phyloP scores from a whole-genome alignment of 306 rosid species.

The Pueraria montana region DNA sequence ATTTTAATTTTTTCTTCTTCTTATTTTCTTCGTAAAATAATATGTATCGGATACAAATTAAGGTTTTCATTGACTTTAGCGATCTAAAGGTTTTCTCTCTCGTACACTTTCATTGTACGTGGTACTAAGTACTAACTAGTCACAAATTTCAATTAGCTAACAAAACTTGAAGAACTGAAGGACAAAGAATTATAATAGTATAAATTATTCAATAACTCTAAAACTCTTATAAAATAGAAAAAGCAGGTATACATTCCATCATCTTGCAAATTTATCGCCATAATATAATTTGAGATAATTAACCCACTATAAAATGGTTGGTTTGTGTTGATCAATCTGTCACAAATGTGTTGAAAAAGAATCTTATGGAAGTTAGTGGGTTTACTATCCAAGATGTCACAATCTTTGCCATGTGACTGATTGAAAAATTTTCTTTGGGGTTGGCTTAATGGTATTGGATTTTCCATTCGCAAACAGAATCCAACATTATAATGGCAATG shows the following conservation, averaged over 20 bases:
- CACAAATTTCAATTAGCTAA: not conserved
- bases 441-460: constrained; percentile 45
- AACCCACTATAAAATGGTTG: constrained; percentile 46
- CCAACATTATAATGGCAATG: constrained; percentile 36
- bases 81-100: not conserved
- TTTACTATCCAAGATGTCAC: constrained; percentile 51
- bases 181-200: not conserved
- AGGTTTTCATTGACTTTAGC: not conserved
- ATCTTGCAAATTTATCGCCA: constrained; percentile 38
- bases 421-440: constrained; percentile 44
- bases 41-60: not conserved
- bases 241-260: constrained; percentile 26
- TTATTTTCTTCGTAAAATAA: not conserved
- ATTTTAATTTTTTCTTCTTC: too few relatives aligned
- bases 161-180: not conserved
- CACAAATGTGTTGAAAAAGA: constrained; percentile 48
- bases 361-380: constrained; percentile 48
- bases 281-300: constrained; percentile 40
- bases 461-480: constrained; percentile 48
- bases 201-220: not conserved
- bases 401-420: constrained; percentile 52
- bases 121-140: not conserved
- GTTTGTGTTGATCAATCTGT: constrained; percentile 47
- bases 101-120: too few relatives aligned
- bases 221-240: not conserved